These are phyloP conservation scores for Kwoniella newhampshirensis DNA, from an alignment of 768 basidiomycete species.

Conservation along the genomic window DNA sequence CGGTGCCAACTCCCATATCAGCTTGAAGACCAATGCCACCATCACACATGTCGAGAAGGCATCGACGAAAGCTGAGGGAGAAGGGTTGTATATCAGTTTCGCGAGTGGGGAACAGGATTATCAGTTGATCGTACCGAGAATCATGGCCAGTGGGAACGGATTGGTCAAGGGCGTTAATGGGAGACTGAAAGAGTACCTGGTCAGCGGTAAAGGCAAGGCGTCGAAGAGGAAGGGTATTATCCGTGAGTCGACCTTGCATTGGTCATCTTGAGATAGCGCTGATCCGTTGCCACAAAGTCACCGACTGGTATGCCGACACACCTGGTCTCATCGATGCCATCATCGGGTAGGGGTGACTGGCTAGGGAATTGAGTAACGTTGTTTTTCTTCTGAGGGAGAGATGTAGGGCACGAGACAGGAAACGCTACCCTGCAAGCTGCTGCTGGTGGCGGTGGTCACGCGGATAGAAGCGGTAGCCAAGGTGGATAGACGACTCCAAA, in stretches of 20 bases:
- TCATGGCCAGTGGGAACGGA: conserved; percentile 11
- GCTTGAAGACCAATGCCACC: conserved; percentile 10
- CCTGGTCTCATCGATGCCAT: conserved; percentile 15
- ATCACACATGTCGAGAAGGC: conserved; percentile 1
- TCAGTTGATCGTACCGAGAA: conserved; percentile 7
- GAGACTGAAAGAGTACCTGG: conserved; percentile 12
- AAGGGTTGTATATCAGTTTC: conserved; percentile 13
- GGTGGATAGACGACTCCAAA: too few species aligned
- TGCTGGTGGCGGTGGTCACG: too few species aligned
- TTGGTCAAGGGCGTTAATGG: conserved; percentile 13
- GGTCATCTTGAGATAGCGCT: not conserved
- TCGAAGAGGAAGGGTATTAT: conserved; percentile 19
- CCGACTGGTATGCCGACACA: conserved; percentile 14
- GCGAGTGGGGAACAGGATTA: conserved; percentile 7
- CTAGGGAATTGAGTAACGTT: not conserved
- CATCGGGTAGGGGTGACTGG: conserved; percentile 4
- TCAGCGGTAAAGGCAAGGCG: conserved; percentile 9
- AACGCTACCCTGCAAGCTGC: too few species aligned
- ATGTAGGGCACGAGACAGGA: too few species aligned
- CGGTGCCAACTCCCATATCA: conserved; percentile 10
- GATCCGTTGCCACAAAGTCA: conserved; percentile 1
- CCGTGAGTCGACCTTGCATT: conserved; percentile 8
- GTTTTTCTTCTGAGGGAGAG: too few species aligned
- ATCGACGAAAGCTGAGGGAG: not conserved
- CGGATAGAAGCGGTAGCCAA: too few species aligned